These are phyloP conservation scores for Arabidopsis suecica DNA, from an alignment of 345 rosid genomes.

Conservation along the genomic window DNA sequence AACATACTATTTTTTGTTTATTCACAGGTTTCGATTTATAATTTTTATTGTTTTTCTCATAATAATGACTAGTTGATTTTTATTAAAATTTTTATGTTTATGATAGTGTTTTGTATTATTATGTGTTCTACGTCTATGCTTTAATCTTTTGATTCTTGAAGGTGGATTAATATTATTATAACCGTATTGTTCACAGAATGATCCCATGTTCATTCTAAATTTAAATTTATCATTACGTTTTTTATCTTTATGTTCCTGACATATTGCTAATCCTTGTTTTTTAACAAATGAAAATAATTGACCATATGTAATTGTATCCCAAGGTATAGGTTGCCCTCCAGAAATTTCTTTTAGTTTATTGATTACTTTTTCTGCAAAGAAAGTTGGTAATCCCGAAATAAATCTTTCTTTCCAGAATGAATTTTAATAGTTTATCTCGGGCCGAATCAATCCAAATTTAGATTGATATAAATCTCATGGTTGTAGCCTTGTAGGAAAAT, in stretches of 20 bases:
- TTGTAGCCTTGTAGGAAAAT: not conserved
- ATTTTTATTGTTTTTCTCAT: not conserved
- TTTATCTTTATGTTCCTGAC: constrained; percentile 5
- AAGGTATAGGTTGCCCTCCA: not conserved
- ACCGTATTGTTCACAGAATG: not conserved
- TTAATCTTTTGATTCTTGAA: too few relatives aligned
- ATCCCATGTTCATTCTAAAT: not conserved
- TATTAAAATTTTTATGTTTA: not conserved
- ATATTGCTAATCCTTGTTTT: not conserved
- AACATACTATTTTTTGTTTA: not conserved
- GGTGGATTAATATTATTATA: not conserved
- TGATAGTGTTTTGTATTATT: too few relatives aligned
- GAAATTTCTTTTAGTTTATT: not conserved
- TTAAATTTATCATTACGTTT: not conserved
- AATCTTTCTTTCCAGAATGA: constrained; percentile 9
- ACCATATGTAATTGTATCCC: not conserved
- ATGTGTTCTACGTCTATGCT: too few relatives aligned
- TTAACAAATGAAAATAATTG: not conserved
- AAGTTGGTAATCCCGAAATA: not conserved
- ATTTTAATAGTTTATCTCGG: not conserved
- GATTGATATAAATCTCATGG: not conserved
- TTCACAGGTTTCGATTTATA: too few relatives aligned
- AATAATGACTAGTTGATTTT: not conserved
- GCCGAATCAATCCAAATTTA: constrained; percentile 6
- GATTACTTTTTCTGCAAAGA: not conserved